Evolutionary conservation across 495 filamentous ascomycete genomes (phyloP).

Genomic region (Mycothermus thermophilus): DNA sequence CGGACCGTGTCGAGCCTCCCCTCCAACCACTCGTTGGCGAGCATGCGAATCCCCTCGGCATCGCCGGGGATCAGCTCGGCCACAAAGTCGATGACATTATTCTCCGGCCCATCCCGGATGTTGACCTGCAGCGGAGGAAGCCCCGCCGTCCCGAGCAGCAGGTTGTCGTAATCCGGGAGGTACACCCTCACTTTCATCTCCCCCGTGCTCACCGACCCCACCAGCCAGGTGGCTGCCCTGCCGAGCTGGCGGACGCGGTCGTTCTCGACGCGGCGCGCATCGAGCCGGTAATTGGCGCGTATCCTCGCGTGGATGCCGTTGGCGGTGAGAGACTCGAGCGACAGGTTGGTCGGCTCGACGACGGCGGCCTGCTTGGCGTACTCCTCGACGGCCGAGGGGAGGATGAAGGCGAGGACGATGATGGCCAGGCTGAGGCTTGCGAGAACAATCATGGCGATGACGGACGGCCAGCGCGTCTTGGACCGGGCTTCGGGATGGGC

Average conservation of each 20-base stretch:
- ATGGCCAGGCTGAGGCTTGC: constrained; percentile 28
- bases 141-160: constrained; percentile 60
- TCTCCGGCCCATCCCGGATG: constrained; percentile 62
- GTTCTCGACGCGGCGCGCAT: constrained; percentile 58
- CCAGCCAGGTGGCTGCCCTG: constrained; percentile 68
- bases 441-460: constrained; percentile 32
- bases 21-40: constrained; percentile 79
- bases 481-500: constrained; percentile 9
- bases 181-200: constrained; percentile 60
- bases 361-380: constrained; percentile 75
- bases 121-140: constrained; percentile 60
- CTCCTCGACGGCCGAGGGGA: constrained; percentile 63
- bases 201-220: constrained; percentile 52
- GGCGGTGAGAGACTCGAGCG: constrained; percentile 67
- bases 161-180: constrained; percentile 68
- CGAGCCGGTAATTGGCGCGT: constrained; percentile 64
- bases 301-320: constrained; percentile 65
- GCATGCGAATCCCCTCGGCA: constrained; percentile 58
- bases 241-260: constrained; percentile 59
- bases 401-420: constrained; percentile 55
- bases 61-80: constrained; percentile 61
- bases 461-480: constrained; percentile 31
- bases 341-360: constrained; percentile 65
- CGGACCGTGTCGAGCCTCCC: constrained; percentile 55
- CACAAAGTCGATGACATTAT: constrained; percentile 63